These are phyloP conservation scores for Candida ponderosae DNA, from an alignment of 805 yeast species.

Conservation along the genomic window DNA sequence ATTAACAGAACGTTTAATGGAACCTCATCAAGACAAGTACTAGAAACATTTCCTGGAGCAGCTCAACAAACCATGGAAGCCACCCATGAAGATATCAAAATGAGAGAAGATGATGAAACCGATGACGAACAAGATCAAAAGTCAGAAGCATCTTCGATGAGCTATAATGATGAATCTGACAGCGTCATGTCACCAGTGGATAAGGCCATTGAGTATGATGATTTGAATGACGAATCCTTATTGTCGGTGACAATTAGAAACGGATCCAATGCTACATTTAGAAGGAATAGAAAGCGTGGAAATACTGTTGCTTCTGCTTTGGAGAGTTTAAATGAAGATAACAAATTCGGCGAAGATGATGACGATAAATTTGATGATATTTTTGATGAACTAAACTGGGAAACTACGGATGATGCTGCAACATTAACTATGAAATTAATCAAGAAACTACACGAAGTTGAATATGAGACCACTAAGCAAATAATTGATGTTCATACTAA, in stretches of 20 bases:
- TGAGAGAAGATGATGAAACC: constrained; percentile 1
- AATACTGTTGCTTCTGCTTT: constrained; percentile 24
- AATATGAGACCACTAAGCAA: constrained; percentile 52
- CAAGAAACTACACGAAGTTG: constrained; percentile 52
- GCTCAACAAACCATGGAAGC: no score
- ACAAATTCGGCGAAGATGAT: not conserved
- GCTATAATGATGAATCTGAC: constrained; percentile 18
- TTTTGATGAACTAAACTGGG: constrained; percentile 76
- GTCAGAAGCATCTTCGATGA: constrained; percentile 19
- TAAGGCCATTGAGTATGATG: constrained; percentile 10
- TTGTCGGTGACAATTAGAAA: not conserved
- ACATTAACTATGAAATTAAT: constrained; percentile 49
- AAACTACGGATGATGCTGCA: constrained; percentile 54
- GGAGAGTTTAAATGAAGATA: constrained; percentile 19
- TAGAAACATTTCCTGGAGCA: not conserved
- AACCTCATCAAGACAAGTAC: no score
- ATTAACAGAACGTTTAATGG: no score
- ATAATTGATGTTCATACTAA: constrained; percentile 42
- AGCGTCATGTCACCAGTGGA: constrained; percentile 3
- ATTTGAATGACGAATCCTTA: constrained; percentile 5
- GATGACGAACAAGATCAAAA: constrained; percentile 16
- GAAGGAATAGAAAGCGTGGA: constrained; percentile 13
- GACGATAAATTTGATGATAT: constrained; percentile 45
- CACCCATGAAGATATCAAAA: not conserved
- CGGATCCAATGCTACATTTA: not conserved